phyloP scores from a whole-genome alignment of 2,329 filamentous ascomycete genomes.

The Ascochyta fabae region DNA sequence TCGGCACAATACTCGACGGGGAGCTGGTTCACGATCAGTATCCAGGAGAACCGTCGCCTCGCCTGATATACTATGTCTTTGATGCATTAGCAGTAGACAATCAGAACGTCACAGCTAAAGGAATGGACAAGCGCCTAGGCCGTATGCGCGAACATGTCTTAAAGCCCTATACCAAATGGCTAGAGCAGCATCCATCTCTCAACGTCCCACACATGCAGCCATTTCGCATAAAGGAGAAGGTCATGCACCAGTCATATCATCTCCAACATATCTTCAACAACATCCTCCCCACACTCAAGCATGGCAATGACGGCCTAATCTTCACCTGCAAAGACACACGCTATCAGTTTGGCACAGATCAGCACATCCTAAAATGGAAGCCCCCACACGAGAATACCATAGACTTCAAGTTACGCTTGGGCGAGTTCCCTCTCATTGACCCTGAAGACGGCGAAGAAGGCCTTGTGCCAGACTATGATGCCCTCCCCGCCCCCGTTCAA shows the following conservation, averaged over 20 bases:
- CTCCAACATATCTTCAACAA: constrained; percentile 80
- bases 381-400: constrained; percentile 93
- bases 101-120: constrained; percentile 75
- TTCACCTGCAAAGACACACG: constrained; percentile 91
- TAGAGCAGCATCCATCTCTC: constrained; percentile 62
- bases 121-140: constrained; percentile 86
- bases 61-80: constrained; percentile 85
- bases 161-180: constrained; percentile 69
- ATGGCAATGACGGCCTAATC: constrained; percentile 95
- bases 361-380: constrained; percentile 97
- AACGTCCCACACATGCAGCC: constrained; percentile 57
- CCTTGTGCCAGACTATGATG: constrained; percentile 76
- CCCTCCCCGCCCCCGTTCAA: constrained; percentile 70
- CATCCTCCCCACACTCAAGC: constrained; percentile 80
- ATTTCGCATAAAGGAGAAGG: constrained; percentile 86
- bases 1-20: constrained; percentile 84
- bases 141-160: constrained; percentile 83
- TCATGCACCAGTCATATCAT: constrained; percentile 86
- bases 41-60: constrained; percentile 66
- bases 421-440: constrained; percentile 73
- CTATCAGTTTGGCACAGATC: constrained; percentile 90
- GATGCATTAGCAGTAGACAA: constrained; percentile 87
- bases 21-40: constrained; percentile 89
- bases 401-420: constrained; percentile 82
- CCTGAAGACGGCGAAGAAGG: constrained; percentile 73